Conservation (phyloP, 352 stramenopile species). For the Globisporangium camurandrum region DNA sequence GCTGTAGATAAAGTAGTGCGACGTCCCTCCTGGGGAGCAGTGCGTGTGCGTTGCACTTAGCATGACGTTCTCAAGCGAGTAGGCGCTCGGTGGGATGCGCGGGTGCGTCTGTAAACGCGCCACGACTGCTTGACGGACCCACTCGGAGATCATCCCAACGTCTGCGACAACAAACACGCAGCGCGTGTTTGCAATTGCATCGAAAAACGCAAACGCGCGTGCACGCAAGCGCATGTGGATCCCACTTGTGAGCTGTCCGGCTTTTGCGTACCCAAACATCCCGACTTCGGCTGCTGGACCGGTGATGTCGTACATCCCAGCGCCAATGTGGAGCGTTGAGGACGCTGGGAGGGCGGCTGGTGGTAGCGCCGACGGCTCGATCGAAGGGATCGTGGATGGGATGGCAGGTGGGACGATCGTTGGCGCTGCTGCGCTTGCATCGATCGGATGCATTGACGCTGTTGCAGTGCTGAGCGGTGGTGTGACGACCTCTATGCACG, state of each 20-base stretch:
- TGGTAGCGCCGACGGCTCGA: not conserved
- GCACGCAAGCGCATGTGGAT: conserved; percentile 85
- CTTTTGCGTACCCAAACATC: conserved; percentile 87
- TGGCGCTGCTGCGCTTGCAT: not conserved
- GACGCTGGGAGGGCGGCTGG: not conserved
- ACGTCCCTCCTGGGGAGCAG: conserved; percentile 83
- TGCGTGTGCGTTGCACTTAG: conserved; percentile 91
- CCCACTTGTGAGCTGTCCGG: conserved; percentile 60
- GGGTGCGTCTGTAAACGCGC: conserved; percentile 40
- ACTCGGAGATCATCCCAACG: conserved; percentile 85
- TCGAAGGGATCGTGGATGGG: not conserved
- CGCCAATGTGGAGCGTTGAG: conserved; percentile 46
- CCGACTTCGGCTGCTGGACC: conserved; percentile 71
- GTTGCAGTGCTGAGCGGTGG: not conserved
- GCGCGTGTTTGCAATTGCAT: conserved; percentile 19
- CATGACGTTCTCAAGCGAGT: conserved; percentile 75
- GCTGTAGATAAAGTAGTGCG: conserved; percentile 91
- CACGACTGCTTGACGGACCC: conserved; percentile 80
- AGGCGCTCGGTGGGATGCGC: conserved; percentile 30
- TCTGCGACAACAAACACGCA: conserved; percentile 87
- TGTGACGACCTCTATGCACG: too few relatives aligned
- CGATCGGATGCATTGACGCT: not conserved
- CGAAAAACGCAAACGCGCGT: conserved; percentile 72
- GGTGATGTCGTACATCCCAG: conserved; percentile 82
- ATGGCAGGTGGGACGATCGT: not conserved